Percentiles rank a stretch among this genome's conserved stretches.
Conservation (phyloP, 768 basidiomycete species). For the Psilocybe sp. region DNA sequence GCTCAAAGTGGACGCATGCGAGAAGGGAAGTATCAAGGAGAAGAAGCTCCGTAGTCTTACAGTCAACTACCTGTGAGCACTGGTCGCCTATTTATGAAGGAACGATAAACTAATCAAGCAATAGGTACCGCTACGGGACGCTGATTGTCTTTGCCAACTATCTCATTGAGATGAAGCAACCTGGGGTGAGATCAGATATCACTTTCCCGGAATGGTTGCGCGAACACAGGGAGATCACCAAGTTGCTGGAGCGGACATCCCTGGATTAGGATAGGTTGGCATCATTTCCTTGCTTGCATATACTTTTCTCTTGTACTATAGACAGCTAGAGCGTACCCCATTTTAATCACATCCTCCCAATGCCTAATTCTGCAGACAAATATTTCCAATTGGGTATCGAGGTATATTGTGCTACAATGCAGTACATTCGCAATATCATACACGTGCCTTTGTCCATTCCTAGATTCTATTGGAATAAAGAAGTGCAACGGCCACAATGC, state of each 20-base stretch:
- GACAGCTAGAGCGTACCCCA: too few species aligned
- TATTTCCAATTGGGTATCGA: too few species aligned
- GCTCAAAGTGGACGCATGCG: slow-evolving; percentile 81
- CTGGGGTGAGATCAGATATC: slow-evolving; percentile 25
- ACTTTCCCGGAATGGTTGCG: slow-evolving; percentile 83
- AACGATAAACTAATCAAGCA: slow-evolving; percentile 4
- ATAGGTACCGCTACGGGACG: slow-evolving; percentile 83
- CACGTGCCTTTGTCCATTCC: too few species aligned
- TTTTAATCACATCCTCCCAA: too few species aligned
- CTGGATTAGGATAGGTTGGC: slow-evolving; percentile 43
- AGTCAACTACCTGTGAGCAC: slow-evolving; percentile 80
- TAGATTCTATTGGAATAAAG: background rate
- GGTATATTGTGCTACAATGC: too few species aligned
- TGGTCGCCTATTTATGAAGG: background rate
- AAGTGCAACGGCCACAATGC: slow-evolving; percentile 4
- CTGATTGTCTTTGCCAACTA: slow-evolving; percentile 96
- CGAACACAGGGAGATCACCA: slow-evolving; percentile 83
- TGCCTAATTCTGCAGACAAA: too few species aligned
- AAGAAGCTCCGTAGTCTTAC: slow-evolving; percentile 70
- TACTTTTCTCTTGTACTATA: background rate
- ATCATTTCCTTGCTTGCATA: background rate
- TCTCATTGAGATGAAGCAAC: slow-evolving; percentile 66
- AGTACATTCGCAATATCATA: too few species aligned
- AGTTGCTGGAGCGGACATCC: slow-evolving; percentile 63
- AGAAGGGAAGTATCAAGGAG: slow-evolving; percentile 76